These are phyloP conservation scores for Pseudocercospora fijiensis DNA, from an alignment of 2,329 filamentous ascomycete species.

Conservation along the genomic window DNA sequence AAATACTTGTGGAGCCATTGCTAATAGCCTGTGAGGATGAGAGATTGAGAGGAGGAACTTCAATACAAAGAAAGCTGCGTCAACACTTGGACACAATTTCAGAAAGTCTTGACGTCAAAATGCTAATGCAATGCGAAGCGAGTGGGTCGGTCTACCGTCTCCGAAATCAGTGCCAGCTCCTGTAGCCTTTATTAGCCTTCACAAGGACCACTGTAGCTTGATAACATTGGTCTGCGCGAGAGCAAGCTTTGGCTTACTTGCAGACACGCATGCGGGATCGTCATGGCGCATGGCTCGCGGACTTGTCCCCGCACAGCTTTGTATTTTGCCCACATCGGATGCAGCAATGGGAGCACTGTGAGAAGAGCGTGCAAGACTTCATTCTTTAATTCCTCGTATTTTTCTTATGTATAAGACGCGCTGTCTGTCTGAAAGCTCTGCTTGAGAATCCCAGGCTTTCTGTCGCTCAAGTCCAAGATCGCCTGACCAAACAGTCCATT, in stretches of 20 bases:
- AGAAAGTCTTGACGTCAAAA: background rate
- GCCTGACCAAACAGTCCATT: constrained; percentile 35
- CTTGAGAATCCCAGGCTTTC: constrained; percentile 32
- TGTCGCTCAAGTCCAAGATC: constrained; percentile 26
- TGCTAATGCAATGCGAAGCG: background rate
- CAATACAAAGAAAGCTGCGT: background rate
- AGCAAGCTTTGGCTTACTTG: background rate
- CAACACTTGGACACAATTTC: background rate
- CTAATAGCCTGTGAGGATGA: background rate
- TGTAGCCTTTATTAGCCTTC: background rate
- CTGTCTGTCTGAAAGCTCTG: constrained; percentile 46
- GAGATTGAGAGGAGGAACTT: background rate
- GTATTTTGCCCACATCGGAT: background rate
- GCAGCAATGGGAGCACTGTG: background rate
- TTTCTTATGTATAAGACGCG: background rate
- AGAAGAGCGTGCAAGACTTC: background rate
- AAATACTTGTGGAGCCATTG: constrained; percentile 48
- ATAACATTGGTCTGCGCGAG: background rate
- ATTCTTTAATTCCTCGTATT: background rate
- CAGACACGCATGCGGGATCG: background rate
- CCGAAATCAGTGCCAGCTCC: background rate
- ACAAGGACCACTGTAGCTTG: background rate
- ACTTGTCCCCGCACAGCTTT: background rate
- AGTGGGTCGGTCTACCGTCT: background rate
- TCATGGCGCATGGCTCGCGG: background rate